These are phyloP conservation scores for Melanogaster broomeanus DNA, from an alignment of 768 basidiomycete species.

Conservation along the genomic window DNA sequence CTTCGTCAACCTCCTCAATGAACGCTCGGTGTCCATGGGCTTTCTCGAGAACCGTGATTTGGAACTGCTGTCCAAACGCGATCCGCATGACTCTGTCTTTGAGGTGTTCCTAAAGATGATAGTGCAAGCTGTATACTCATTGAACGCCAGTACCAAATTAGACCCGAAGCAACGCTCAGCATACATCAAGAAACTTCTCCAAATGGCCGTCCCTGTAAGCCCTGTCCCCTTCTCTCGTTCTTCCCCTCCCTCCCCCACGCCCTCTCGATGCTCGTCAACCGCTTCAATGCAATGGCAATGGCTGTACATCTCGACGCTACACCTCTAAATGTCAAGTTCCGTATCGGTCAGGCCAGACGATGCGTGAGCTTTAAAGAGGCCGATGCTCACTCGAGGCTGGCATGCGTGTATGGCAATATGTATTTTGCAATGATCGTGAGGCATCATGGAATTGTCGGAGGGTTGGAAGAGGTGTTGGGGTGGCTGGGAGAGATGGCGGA, in stretches of 20 bases:
- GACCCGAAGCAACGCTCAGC: slow-evolving; percentile 39
- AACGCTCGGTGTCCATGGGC: slow-evolving; percentile 64
- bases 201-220: slow-evolving; percentile 71
- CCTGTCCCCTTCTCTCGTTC: slow-evolving; percentile 63
- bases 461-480: slow-evolving; percentile 50
- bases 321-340: slow-evolving; percentile 44
- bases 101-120: slow-evolving; percentile 82
- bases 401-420: slow-evolving; percentile 75
- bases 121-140: slow-evolving; percentile 51
- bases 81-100: slow-evolving; percentile 69
- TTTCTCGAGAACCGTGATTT: slow-evolving; percentile 65
- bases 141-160: slow-evolving; percentile 34
- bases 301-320: slow-evolving; percentile 68
- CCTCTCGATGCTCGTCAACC: slow-evolving; percentile 80
- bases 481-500: slow-evolving; percentile 69
- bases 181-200: slow-evolving; percentile 66
- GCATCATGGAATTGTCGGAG: slow-evolving; percentile 45
- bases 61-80: slow-evolving; percentile 49
- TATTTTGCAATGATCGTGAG: slow-evolving; percentile 65
- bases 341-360: slow-evolving; percentile 63
- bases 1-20: slow-evolving; percentile 68
- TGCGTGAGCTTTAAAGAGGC: slow-evolving; percentile 71
- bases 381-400: slow-evolving; percentile 61
- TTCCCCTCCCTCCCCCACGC: slow-evolving; percentile 52
- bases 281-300: slow-evolving; percentile 71